These are phyloP conservation scores for Lactifluus echinatus DNA, from an alignment of 768 basidiomycete genomes.

Conservation along the genomic window DNA sequence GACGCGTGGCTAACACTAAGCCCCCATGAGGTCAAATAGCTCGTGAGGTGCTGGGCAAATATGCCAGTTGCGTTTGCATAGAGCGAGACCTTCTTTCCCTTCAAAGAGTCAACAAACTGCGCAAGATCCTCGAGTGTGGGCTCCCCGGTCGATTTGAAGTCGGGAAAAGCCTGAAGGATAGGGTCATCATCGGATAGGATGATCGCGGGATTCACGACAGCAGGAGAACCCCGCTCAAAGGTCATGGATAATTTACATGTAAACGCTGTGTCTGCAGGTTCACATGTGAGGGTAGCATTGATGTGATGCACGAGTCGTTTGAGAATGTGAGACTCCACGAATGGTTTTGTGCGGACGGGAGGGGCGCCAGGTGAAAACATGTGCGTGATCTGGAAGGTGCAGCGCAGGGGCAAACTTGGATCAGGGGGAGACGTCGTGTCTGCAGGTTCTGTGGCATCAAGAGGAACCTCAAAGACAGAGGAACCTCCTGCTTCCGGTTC, in stretches of 20 bases:
- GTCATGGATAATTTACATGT: constrained; percentile 59
- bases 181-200: constrained; percentile 39
- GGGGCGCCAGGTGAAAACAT: constrained; percentile 27
- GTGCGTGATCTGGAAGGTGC: constrained; percentile 51
- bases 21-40: constrained; percentile 91
- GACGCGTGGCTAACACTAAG: constrained; percentile 84
- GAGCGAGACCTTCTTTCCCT: constrained; percentile 74
- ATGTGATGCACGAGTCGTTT: constrained; percentile 53
- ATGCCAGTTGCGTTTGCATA: constrained; percentile 81
- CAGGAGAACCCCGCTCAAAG: constrained; percentile 50
- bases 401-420: constrained; percentile 37
- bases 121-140: constrained; percentile 74
- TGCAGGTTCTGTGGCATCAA: constrained; percentile 13
- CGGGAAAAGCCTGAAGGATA: constrained; percentile 38
- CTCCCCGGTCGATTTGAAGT: constrained; percentile 50
- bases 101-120: constrained; percentile 71
- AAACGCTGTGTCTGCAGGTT: constrained; percentile 35
- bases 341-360: constrained; percentile 29
- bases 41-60: constrained; percentile 89
- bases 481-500: constrained; percentile 1
- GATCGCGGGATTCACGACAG: constrained; percentile 33
- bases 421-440: constrained; percentile 18
- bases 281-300: constrained; percentile 36
- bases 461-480: constrained; percentile 9
- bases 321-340: constrained; percentile 46